Evolutionary conservation across 768 basidiomycete species (phyloP).

Genomic region (Lentinus tigrinus): DNA sequence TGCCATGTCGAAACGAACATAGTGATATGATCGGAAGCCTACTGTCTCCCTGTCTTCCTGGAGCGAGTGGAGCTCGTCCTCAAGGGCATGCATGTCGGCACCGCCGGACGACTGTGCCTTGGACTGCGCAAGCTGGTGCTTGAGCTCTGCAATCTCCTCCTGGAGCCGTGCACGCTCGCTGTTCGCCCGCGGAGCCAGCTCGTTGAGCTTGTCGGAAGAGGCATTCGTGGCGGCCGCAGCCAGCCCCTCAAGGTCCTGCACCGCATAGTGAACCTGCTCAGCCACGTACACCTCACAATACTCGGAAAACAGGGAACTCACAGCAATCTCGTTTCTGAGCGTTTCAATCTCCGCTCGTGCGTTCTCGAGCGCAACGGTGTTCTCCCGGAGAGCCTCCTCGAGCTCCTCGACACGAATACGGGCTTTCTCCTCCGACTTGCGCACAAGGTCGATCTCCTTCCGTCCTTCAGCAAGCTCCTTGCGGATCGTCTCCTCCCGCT

Average conservation of each 20-base stretch:
- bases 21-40: neutral
- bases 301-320: conserved; percentile 39
- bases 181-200: conserved; percentile 46
- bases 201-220: conserved; percentile 42
- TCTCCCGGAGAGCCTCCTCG: conserved; percentile 88
- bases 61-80: conserved; percentile 14
- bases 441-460: conserved; percentile 61
- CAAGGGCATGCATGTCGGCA: conserved; percentile 5
- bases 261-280: conserved; percentile 21
- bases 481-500: conserved; percentile 69
- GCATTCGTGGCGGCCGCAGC: conserved; percentile 30
- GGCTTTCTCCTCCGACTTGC: conserved; percentile 60
- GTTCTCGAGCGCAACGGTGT: conserved; percentile 82
- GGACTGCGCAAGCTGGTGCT: conserved; percentile 44
- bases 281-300: neutral
- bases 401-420: conserved; percentile 76
- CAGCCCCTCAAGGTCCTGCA: conserved; percentile 66
- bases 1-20: neutral
- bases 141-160: conserved; percentile 56
- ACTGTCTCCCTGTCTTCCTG: conserved; percentile 17
- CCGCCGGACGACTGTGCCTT: conserved; percentile 26
- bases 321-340: conserved; percentile 69
- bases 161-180: conserved; percentile 51
- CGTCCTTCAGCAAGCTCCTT: conserved; percentile 69
- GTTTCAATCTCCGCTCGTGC: conserved; percentile 88